These are phyloP conservation scores for Chamaecyparis obtusa DNA, from an alignment of 75 land plant species.

Conservation along the genomic window DNA sequence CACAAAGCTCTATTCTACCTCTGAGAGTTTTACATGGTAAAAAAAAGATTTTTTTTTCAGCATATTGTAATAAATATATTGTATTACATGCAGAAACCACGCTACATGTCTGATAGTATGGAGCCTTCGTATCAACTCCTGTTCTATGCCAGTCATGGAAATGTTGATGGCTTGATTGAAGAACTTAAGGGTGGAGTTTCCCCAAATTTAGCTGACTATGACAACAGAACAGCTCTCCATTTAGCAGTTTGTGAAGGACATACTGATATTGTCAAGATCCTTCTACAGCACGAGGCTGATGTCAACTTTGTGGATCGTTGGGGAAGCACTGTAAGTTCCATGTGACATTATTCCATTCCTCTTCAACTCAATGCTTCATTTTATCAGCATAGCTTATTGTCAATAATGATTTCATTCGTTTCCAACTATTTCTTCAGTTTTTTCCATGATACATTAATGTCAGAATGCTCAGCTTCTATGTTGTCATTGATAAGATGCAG, in stretches of 20 bases:
- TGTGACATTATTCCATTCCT: background rate
- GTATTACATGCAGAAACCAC: constrained; percentile 1
- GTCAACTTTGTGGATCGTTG: constrained; percentile 63
- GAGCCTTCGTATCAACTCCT: constrained; percentile 31
- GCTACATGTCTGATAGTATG: background rate
- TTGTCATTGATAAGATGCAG: background rate
- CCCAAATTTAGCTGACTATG: constrained; percentile 55
- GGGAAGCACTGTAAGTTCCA: constrained; percentile 66
- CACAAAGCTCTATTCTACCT: background rate
- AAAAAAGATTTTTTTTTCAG: background rate
- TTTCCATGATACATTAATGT: background rate
- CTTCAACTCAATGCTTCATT: background rate
- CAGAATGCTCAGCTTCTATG: background rate
- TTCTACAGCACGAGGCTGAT: constrained; percentile 54
- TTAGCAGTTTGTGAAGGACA: constrained; percentile 24
- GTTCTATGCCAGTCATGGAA: constrained; percentile 50
- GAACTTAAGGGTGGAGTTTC: constrained; percentile 42
- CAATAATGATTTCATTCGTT: background rate
- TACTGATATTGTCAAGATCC: constrained; percentile 41
- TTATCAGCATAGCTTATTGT: background rate
- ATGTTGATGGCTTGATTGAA: constrained; percentile 39
- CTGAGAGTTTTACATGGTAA: background rate
- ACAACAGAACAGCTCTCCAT: constrained; percentile 67
- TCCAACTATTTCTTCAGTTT: too few species aligned
- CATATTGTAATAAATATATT: background rate